Conservation (phyloP, 2,329 filamentous ascomycete genomes). For the Diaporthe batatas region DNA sequence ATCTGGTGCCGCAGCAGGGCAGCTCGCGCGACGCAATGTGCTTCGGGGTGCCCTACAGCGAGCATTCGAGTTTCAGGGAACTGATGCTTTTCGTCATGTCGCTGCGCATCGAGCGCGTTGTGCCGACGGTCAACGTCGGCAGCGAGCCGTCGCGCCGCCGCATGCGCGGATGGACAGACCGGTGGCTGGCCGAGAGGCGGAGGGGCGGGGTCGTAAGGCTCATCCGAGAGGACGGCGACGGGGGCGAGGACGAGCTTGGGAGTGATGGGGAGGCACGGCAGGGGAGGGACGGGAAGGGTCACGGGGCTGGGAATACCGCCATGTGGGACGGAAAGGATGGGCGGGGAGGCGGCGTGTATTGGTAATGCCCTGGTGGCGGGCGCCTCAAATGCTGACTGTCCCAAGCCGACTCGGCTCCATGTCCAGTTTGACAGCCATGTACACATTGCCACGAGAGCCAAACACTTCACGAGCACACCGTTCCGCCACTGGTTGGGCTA, state of each 20-base stretch:
- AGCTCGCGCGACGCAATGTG: conserved; percentile 86
- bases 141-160: conserved; percentile 68
- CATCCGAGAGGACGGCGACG: conserved; percentile 56
- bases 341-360: conserved; percentile 55
- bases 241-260: conserved; percentile 47
- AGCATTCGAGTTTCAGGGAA: conserved; percentile 96
- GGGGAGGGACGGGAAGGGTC: conserved; percentile 50
- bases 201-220: conserved; percentile 66
- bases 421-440: background rate
- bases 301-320: conserved; percentile 24
- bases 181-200: conserved; percentile 71
- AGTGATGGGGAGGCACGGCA: conserved; percentile 54
- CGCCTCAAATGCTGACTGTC: background rate
- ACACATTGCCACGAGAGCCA: too few relatives aligned
- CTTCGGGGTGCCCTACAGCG: conserved; percentile 94
- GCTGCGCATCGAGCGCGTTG: conserved; percentile 86
- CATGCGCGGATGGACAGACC: conserved; percentile 76
- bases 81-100: conserved; percentile 93
- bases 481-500: background rate
- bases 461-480: background rate
- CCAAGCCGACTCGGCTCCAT: too few relatives aligned
- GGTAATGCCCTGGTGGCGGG: too few relatives aligned
- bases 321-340: conserved; percentile 59
- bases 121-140: conserved; percentile 91
- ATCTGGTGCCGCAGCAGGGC: conserved; percentile 85